These are phyloP conservation scores for Raphanus raphanistrum DNA, from an alignment of 345 rosid species.

Conservation along the genomic window DNA sequence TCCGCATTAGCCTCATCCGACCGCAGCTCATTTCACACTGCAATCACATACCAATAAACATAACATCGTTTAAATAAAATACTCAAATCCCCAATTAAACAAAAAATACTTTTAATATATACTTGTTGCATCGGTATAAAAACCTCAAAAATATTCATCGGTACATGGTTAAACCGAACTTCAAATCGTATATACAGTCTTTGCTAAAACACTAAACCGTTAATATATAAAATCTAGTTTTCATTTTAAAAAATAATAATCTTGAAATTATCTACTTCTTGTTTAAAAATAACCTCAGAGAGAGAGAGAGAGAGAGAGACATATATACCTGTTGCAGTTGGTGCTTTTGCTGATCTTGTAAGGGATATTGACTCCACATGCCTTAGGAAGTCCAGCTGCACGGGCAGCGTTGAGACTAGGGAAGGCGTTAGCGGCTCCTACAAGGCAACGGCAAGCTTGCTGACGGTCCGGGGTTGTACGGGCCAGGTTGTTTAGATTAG, in stretches of 20 bases:
- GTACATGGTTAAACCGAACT: neutral
- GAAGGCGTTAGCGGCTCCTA: conserved; percentile 2
- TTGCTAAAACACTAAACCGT: neutral
- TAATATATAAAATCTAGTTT: neutral
- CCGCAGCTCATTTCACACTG: conserved; percentile 28
- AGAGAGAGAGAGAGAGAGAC: neutral
- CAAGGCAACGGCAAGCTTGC: conserved; percentile 35
- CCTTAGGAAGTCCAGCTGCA: conserved; percentile 28
- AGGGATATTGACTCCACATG: conserved; percentile 28
- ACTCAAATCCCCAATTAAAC: neutral
- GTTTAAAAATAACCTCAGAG: neutral
- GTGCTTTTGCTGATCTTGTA: conserved; percentile 35
- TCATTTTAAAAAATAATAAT: neutral
- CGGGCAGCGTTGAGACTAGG: neutral
- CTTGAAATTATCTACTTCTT: neutral
- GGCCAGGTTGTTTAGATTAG: conserved; percentile 19
- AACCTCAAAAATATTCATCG: neutral
- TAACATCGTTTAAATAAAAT: neutral
- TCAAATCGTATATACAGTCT: neutral
- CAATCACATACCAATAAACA: conserved; percentile 14
- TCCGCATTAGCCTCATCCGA: conserved; percentile 22
- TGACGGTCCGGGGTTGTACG: conserved; percentile 38
- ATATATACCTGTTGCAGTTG: conserved; percentile 38
- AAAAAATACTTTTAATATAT: neutral
- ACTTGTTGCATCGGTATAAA: neutral